phyloP scores from a whole-genome alignment of 371 early-diverging fungal species.

The Mortierella sp. region DNA sequence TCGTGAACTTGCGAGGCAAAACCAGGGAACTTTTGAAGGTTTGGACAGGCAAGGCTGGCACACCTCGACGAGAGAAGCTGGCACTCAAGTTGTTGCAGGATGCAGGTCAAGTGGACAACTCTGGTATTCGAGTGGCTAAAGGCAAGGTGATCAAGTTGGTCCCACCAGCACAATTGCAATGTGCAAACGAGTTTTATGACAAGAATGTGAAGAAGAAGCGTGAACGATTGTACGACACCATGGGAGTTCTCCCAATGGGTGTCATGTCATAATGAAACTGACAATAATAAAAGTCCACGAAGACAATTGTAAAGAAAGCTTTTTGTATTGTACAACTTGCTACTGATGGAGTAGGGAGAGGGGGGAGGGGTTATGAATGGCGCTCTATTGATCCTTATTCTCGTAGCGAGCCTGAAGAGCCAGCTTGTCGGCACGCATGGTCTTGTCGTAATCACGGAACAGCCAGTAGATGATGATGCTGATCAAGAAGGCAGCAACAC shows the following conservation, averaged over 20 bases:
- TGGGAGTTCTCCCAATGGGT: constrained; percentile 12
- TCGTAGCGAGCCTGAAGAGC: constrained; percentile 36
- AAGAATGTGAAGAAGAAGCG: constrained; percentile 30
- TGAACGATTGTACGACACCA: constrained; percentile 5
- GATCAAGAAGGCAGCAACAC: constrained; percentile 56
- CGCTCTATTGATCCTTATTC: neutral
- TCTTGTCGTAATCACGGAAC: constrained; percentile 44
- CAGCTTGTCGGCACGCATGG: constrained; percentile 26
- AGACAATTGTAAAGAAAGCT: neutral
- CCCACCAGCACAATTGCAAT: constrained; percentile 20
- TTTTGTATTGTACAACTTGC: neutral
- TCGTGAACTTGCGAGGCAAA: constrained; percentile 46
- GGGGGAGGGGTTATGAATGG: neutral
- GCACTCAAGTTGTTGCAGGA: constrained; percentile 28
- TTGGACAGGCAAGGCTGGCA: constrained; percentile 38
- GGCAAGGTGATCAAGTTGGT: constrained; percentile 7
- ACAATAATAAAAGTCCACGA: neutral
- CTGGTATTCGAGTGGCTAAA: constrained; percentile 21
- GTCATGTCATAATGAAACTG: neutral
- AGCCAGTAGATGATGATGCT: constrained; percentile 48
- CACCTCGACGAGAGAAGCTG: constrained; percentile 30
- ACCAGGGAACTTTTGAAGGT: constrained; percentile 40
- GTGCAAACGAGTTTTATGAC: constrained; percentile 35
- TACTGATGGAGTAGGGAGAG: constrained; percentile 4
- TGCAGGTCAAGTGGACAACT: constrained; percentile 29